Percentiles rank a stretch among this genome's conserved stretches.
Conservation (phyloP, 2,329 filamentous ascomycete genomes). For the Rutstroemia sp. region DNA sequence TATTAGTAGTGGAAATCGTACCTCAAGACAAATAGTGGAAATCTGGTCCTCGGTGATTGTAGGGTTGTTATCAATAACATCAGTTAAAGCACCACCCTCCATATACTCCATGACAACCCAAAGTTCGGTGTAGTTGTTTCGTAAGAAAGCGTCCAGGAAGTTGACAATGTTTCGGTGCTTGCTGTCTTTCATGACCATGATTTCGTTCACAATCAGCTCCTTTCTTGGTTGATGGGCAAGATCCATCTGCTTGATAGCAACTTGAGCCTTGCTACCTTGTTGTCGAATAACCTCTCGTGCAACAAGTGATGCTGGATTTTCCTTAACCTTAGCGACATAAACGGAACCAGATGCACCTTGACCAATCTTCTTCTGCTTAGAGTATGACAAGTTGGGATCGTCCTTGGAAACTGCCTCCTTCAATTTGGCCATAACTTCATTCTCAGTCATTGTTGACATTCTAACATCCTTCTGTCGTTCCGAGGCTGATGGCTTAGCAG, state of each 20-base stretch:
- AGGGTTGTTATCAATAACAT: slow-evolving; percentile 97
- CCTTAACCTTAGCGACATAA: slow-evolving; percentile 93
- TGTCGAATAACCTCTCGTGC: slow-evolving; percentile 72
- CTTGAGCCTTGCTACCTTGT: slow-evolving; percentile 76
- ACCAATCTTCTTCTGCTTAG: slow-evolving; percentile 99
- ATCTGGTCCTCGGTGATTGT: slow-evolving; percentile 95
- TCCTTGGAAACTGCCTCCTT: slow-evolving; percentile 94
- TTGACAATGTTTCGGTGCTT: slow-evolving; percentile 98
- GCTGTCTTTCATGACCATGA: slow-evolving; percentile 99
- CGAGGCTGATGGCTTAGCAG: slow-evolving; percentile 65
- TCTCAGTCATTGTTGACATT: slow-evolving; percentile 98
- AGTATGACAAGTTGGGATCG: slow-evolving; percentile 89
- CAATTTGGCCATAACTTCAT: slow-evolving; percentile 92
- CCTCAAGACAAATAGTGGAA: slow-evolving; percentile 93
- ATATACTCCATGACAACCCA: slow-evolving; percentile 99
- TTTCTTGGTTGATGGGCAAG: slow-evolving; percentile 93
- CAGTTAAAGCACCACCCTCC: slow-evolving; percentile 94
- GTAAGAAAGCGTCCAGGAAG: slow-evolving; percentile 92
- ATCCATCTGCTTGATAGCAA: slow-evolving; percentile 99
- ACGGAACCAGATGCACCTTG: slow-evolving; percentile 97
- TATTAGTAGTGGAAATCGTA: slow-evolving; percentile 37
- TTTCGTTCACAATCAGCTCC: slow-evolving; percentile 98
- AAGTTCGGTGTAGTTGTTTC: slow-evolving; percentile 90
- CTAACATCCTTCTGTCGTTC: slow-evolving; percentile 86
- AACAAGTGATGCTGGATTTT: slow-evolving; percentile 71